These are phyloP conservation scores for Eimeria necatrix DNA, from an alignment of 169 alveolate species.

Conservation along the genomic window DNA sequence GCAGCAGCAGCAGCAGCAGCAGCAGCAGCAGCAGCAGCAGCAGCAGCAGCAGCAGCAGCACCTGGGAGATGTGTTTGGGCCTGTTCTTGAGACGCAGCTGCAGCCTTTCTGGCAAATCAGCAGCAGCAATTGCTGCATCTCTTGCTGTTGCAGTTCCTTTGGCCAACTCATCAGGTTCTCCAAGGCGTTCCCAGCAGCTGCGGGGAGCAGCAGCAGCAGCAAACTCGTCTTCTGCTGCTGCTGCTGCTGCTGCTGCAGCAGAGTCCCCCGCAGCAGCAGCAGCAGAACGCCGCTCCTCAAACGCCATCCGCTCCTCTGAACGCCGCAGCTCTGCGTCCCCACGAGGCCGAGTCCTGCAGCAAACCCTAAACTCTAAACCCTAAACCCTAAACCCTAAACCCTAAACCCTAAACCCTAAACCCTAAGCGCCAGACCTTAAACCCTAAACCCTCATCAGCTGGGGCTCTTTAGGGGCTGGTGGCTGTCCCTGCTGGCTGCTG, in stretches of 20 bases:
- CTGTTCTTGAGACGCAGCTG: slow-evolving; percentile 26
- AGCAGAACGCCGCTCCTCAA: not conserved
- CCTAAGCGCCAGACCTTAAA: too few relatives aligned
- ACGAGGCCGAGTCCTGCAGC: not conserved
- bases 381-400: slow-evolving; percentile 7
- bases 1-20: slow-evolving; percentile 8
- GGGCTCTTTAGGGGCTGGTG: too few relatives aligned
- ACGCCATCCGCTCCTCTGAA: slow-evolving; percentile 9
- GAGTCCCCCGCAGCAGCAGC: slow-evolving; percentile 29
- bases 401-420: not conserved
- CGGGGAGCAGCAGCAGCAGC: not conserved
- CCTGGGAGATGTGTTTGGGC: not conserved
- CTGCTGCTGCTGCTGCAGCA: slow-evolving; percentile 31
- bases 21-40: not conserved
- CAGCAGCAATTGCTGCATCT: slow-evolving; percentile 46
- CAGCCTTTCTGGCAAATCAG: slow-evolving; percentile 53
- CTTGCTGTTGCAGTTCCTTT: slow-evolving; percentile 12
- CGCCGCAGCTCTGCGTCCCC: slow-evolving; percentile 9
- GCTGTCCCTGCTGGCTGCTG: not conserved
- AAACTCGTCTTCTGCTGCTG: not conserved
- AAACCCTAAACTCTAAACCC: not conserved
- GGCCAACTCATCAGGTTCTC: slow-evolving; percentile 65
- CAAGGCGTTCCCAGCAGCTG: slow-evolving; percentile 49
- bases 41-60: slow-evolving; percentile 37
- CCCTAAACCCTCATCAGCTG: too few relatives aligned